Percentiles rank a stretch among this genome's conserved stretches.
These are phyloP conservation scores for Marchantia paleacea DNA, from an alignment of 225 moss, liverwort and hornwort genomes.

Conservation along the genomic window DNA sequence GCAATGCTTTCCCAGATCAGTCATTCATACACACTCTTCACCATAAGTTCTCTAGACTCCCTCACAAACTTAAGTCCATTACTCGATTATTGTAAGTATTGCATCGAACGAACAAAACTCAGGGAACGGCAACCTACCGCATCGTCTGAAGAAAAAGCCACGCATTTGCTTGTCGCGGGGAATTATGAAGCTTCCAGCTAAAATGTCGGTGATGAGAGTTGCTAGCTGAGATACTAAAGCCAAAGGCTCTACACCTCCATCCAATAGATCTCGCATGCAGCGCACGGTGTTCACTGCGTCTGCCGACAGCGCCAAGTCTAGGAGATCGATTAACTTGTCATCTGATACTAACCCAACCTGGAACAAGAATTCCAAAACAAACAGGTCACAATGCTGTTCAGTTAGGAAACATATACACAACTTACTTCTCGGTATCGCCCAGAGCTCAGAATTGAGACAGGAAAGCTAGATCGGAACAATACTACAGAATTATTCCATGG, in stretches of 20 bases:
- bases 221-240: slow-evolving; percentile 81
- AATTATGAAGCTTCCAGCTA: slow-evolving; percentile 64
- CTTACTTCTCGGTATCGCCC: too few relatives aligned
- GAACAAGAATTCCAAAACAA: slow-evolving; percentile 5
- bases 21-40: too few relatives aligned
- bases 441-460: too few relatives aligned
- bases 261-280: slow-evolving; percentile 76
- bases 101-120: not conserved
- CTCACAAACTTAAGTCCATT: not conserved
- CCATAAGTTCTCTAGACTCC: too few relatives aligned
- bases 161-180: slow-evolving; percentile 54
- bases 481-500: too few relatives aligned
- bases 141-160: slow-evolving; percentile 66
- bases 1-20: not conserved
- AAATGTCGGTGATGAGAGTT: slow-evolving; percentile 85
- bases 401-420: not conserved
- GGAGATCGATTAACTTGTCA: slow-evolving; percentile 67
- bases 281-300: slow-evolving; percentile 82
- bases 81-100: not conserved
- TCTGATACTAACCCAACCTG: slow-evolving; percentile 82
- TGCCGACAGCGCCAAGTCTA: slow-evolving; percentile 78
- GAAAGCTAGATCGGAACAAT: too few relatives aligned
- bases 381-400: not conserved
- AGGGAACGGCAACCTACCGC: slow-evolving; percentile 51
- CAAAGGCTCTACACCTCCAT: slow-evolving; percentile 75